phyloP scores from a whole-genome alignment of 1,284 basidiomycete genomes.

The Sanghuangporus weigelae region DNA sequence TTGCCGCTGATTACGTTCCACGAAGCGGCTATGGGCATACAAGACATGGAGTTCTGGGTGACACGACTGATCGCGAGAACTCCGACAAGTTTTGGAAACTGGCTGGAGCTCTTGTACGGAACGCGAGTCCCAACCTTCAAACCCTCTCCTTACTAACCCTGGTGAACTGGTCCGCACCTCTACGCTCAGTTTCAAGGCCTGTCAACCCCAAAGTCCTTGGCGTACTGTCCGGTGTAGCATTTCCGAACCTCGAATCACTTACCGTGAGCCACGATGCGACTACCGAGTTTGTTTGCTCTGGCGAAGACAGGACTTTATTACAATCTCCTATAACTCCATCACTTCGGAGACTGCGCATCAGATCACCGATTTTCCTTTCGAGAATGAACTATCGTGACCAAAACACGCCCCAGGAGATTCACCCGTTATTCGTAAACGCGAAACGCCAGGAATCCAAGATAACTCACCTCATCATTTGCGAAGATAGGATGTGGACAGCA shows the following conservation, averaged over 20 bases:
- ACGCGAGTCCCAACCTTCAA: not conserved
- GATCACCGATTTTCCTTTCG: not conserved
- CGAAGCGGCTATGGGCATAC: not conserved
- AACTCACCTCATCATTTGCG: not conserved
- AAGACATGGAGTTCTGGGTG: not conserved
- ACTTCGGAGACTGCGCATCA: not conserved
- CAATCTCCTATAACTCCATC: not conserved
- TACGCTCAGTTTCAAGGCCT: not conserved
- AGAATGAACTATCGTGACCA: not conserved
- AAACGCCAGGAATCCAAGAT: not conserved
- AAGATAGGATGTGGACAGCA: not conserved
- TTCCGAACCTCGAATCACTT: not conserved
- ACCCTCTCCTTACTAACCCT: not conserved
- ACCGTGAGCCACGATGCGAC: not conserved
- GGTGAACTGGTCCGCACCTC: not conserved
- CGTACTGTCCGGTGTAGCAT: not conserved
- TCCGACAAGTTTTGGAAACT: not conserved
- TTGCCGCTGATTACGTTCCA: not conserved
- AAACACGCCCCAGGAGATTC: not conserved
- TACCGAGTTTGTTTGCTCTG: not conserved
- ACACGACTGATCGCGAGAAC: not conserved
- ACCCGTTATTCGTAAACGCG: not conserved
- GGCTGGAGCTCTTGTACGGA: not conserved
- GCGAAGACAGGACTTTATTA: not conserved
- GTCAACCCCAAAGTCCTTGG: not conserved